Conservation (phyloP, 2,329 filamentous ascomycete genomes). For the Elsinoe australis region DNA sequence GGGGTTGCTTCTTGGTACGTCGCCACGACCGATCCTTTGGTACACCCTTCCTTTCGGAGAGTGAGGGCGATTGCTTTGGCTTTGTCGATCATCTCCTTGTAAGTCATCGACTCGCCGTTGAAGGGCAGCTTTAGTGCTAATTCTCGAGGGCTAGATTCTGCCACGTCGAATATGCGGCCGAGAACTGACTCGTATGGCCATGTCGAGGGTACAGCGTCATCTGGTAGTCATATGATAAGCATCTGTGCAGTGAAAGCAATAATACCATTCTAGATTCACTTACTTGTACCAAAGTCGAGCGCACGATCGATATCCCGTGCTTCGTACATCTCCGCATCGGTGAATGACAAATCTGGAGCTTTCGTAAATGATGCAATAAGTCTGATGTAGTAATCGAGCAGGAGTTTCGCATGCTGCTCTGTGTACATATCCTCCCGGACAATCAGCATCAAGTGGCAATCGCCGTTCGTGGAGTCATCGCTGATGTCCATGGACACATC, state of each 20-base stretch:
- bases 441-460: background rate
- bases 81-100: constrained; percentile 16
- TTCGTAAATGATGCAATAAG: background rate
- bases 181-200: constrained; percentile 2
- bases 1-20: constrained; percentile 22
- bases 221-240: background rate
- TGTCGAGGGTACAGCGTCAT: background rate
- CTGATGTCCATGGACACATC: constrained; percentile 1
- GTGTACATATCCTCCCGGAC: constrained; percentile 18
- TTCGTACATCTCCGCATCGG: background rate
- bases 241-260: no score
- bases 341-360: background rate
- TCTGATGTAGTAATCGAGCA: background rate
- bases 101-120: constrained; percentile 17
- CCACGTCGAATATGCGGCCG: background rate
- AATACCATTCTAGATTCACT: background rate
- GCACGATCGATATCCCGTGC: background rate
- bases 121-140: background rate
- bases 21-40: background rate
- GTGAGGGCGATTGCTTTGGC: background rate
- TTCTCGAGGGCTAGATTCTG: background rate
- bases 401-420: constrained; percentile 12
- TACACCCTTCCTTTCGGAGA: background rate
- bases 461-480: background rate
- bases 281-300: background rate